Conservation (phyloP, 2,329 filamentous ascomycete species). For the Aspergillus fructus region DNA sequence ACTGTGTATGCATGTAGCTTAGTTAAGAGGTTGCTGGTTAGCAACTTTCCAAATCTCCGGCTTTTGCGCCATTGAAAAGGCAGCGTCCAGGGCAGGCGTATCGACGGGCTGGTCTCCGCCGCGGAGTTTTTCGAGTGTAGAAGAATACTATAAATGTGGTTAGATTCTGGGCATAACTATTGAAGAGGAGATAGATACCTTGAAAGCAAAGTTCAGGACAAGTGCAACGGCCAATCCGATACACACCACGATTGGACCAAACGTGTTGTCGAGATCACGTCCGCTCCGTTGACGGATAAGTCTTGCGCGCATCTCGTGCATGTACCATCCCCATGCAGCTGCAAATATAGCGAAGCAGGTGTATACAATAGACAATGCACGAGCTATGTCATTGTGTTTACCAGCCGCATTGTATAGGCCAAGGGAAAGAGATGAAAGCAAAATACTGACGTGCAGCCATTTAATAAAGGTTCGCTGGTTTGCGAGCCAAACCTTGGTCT, state of each 20-base stretch:
- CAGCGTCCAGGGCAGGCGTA: neutral
- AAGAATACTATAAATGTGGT: slow-evolving; percentile 28
- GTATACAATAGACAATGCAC: slow-evolving; percentile 78
- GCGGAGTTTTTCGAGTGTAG: slow-evolving; percentile 25
- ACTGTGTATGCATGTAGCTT: neutral
- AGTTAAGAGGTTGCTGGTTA: slow-evolving; percentile 21
- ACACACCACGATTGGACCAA: slow-evolving; percentile 82
- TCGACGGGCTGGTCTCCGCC: slow-evolving; percentile 15
- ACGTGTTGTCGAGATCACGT: slow-evolving; percentile 86
- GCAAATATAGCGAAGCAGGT: slow-evolving; percentile 79
- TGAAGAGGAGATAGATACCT: slow-evolving; percentile 43
- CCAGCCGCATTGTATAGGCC: slow-evolving; percentile 87
- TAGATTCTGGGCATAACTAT: slow-evolving; percentile 7
- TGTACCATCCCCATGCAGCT: slow-evolving; percentile 81
- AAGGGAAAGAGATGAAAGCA: slow-evolving; percentile 80
- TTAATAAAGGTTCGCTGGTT: slow-evolving; percentile 98
- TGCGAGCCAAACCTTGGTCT: slow-evolving; percentile 97
- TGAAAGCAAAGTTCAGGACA: slow-evolving; percentile 84
- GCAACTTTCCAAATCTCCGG: slow-evolving; percentile 15
- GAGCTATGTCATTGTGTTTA: slow-evolving; percentile 68
- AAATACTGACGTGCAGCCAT: slow-evolving; percentile 92
- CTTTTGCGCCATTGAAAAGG: slow-evolving; percentile 2
- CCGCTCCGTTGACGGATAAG: slow-evolving; percentile 86
- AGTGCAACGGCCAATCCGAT: slow-evolving; percentile 74
- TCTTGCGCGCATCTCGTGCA: slow-evolving; percentile 71